Conservation (phyloP, 805 yeast species). For the Saccharomyces kudriavzevii region DNA sequence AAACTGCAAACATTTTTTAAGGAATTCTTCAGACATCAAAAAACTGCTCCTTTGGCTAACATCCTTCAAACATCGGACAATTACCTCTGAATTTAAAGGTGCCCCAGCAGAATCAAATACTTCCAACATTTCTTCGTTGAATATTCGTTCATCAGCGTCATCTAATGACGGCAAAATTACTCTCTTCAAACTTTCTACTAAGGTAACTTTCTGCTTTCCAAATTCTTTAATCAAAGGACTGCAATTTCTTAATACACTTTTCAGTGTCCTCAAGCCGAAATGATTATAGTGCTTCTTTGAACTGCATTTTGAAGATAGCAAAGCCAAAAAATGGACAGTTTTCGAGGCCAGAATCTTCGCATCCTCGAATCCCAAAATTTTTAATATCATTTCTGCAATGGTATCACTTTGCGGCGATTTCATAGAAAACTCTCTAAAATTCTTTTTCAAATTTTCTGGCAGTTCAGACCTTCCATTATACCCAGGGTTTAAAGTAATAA, state of each 20-base stretch:
- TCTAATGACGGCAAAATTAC: constrained; percentile 63
- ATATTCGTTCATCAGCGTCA: constrained; percentile 40
- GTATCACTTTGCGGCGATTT: constrained; percentile 56
- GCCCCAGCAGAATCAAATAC: not conserved
- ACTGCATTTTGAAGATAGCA: constrained; percentile 37
- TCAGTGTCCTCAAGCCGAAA: constrained; percentile 80
- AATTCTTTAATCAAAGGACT: constrained; percentile 16
- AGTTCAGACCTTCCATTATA: constrained; percentile 75
- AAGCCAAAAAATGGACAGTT: constrained; percentile 48
- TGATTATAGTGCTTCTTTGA: constrained; percentile 75
- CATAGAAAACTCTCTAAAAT: constrained; percentile 72
- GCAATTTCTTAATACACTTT: constrained; percentile 53
- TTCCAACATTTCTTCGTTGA: constrained; percentile 17
- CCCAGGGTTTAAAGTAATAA: constrained; percentile 86
- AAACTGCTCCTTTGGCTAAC: not conserved
- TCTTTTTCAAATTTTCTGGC: constrained; percentile 78
- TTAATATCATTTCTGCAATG: constrained; percentile 65
- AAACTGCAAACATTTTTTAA: constrained; percentile 52
- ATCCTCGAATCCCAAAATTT: constrained; percentile 58
- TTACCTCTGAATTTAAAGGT: not conserved
- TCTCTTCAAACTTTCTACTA: constrained; percentile 49
- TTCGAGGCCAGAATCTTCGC: constrained; percentile 38
- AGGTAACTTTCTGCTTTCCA: constrained; percentile 19
- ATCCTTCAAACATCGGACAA: constrained; percentile 9
- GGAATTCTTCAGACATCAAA: constrained; percentile 36